Conservation (phyloP, 1,139 yeast species). For the Hemisphaericaspora xylofermentans region DNA sequence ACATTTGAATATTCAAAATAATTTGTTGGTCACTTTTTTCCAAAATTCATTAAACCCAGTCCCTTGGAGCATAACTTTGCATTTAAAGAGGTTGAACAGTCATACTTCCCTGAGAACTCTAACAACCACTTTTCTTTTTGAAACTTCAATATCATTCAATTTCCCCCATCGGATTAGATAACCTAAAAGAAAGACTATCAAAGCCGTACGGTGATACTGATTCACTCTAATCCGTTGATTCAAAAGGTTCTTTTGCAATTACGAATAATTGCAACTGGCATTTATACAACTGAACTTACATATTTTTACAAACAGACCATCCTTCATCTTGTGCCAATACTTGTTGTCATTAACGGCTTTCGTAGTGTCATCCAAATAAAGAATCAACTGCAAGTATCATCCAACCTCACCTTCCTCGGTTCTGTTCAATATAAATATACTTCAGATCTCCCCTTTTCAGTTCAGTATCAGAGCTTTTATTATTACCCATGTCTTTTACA, state of each 20-base stretch:
- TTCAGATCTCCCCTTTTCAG: neutral
- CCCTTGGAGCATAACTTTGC: neutral
- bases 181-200: neutral
- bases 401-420: too few species aligned
- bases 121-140: neutral
- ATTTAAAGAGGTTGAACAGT: too few species aligned
- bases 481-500: conserved; percentile 27
- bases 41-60: too few species aligned
- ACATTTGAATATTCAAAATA: neutral
- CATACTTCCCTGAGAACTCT: neutral
- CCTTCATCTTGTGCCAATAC: too few species aligned
- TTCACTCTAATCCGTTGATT: neutral
- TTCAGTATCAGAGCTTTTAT: neutral
- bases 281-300: neutral
- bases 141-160: neutral
- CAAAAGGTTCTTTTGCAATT: neutral
- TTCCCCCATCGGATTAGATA: neutral
- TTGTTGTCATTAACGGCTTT: neutral
- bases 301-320: neutral
- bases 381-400: too few species aligned
- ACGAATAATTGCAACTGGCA: neutral
- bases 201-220: neutral
- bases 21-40: neutral
- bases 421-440: neutral
- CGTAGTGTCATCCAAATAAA: too few species aligned